Conservation (phyloP, 305 asterid species). For the Fraxinus baroniana region DNA sequence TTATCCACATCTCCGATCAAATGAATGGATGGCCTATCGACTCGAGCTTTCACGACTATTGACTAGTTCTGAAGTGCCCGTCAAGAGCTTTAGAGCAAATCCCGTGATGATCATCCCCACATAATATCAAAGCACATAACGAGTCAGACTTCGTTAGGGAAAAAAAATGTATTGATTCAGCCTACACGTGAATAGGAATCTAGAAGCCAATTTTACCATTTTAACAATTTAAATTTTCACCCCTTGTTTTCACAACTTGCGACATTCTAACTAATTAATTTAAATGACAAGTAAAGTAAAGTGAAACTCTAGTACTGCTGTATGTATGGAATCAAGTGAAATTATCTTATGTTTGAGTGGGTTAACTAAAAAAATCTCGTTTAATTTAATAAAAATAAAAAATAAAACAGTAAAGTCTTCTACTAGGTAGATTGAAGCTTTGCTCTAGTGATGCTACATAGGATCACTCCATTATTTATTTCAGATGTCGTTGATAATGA, state of each 20-base stretch:
- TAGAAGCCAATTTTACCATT: no score
- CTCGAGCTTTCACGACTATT: not conserved
- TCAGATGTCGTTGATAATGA: not conserved
- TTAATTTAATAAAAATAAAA: no score
- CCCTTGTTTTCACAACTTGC: no score
- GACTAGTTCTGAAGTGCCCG: not conserved
- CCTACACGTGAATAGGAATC: no score
- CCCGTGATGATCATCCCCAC: not conserved
- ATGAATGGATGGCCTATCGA: no score
- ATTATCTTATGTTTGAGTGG: not conserved
- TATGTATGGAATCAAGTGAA: no score
- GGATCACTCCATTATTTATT: not conserved
- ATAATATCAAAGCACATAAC: not conserved
- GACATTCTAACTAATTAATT: no score
- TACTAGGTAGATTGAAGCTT: not conserved
- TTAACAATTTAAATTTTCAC: no score
- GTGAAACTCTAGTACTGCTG: no score
- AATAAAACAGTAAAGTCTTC: not conserved
- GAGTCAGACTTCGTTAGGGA: no score
- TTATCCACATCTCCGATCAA: not conserved
- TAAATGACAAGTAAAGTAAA: no score
- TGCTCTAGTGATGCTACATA: not conserved
- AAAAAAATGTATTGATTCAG: not conserved
- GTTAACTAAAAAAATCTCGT: no score
- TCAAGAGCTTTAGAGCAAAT: not conserved